Evolutionary conservation across 768 basidiomycete species (phyloP).

Genomic region (Boletus subparvulus): DNA sequence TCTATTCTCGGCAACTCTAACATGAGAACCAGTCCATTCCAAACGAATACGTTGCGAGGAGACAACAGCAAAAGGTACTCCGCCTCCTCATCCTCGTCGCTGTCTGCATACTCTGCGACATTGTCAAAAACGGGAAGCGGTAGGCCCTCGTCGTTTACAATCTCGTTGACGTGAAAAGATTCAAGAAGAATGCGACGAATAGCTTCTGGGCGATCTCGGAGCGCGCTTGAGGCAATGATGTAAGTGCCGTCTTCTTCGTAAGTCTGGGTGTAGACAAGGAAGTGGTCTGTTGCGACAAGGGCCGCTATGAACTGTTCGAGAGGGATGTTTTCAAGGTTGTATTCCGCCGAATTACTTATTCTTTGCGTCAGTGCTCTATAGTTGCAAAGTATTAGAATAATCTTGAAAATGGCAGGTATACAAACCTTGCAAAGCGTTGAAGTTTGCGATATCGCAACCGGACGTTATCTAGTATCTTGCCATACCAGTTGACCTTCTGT

Average conservation of each 20-base stretch:
- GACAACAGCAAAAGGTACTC: conserved; percentile 86
- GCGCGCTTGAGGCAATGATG: conserved; percentile 75
- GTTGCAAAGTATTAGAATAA: conserved; percentile 2
- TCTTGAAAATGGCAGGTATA: neutral
- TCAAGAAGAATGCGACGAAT: conserved; percentile 81
- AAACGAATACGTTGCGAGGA: conserved; percentile 82
- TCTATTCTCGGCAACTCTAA: conserved; percentile 73
- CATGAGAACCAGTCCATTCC: conserved; percentile 87
- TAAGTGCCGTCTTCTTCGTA: conserved; percentile 93
- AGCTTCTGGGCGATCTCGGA: conserved; percentile 72
- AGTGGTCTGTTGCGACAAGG: conserved; percentile 83
- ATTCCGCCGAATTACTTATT: conserved; percentile 93
- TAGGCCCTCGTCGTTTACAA: conserved; percentile 48
- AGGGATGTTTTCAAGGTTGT: conserved; percentile 69
- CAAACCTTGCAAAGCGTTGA: conserved; percentile 85
- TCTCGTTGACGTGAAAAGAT: conserved; percentile 78
- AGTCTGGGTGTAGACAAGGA: conserved; percentile 86
- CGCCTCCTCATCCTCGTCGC: conserved; percentile 56
- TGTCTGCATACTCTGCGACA: conserved; percentile 40
- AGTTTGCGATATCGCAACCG: conserved; percentile 90
- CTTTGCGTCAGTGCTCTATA: conserved; percentile 71
- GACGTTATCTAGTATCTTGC: conserved; percentile 91
- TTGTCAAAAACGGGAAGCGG: conserved; percentile 42
- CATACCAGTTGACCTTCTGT: conserved; percentile 86
- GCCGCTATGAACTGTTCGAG: conserved; percentile 78